Base-by-base conservation (phyloP, 345 rosid genomes). In the Pugionium cornutum region DNA sequence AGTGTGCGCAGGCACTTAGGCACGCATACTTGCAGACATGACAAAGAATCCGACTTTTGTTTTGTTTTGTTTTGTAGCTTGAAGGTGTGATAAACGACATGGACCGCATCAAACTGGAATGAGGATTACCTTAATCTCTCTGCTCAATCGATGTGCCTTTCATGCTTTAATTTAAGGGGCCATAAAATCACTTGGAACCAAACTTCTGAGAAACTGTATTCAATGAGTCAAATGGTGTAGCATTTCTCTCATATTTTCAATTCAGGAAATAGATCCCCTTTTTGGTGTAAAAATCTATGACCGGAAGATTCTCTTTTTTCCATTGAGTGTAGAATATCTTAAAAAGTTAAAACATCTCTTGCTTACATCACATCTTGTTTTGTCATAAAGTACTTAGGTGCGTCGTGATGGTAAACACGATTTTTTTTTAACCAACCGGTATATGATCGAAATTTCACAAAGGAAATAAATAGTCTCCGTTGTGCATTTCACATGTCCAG, bases 81-180 rank as follows among this genome's bases (percentile, higher is more conserved):
- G 99, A 94, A 84, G 87, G 89, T 9, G 78, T 86, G 80, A 90
- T 94, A 40, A 84, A 78, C 55, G 91, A 86, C 68, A 78, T 90
- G 87, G 97, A 90, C 70, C 77, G 87, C 64, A 58, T 86, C 73
- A 83, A 81, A 80, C 82, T 94, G 78, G 97, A 88, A 2, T 94
- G 81, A 81, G 7, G 18, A 18, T 18, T 18, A 18, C 18, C 18
- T 18, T 18, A 18, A 18, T 18, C 18, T 18, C 18, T 18, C 18
- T 18, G 18, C 18, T 18, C 2, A 31, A 5, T 10, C 31, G 42
- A 53, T 34, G 8, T 37, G 25, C 6, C 2, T 7, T 54, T 54
- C 30, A 18, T 54, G 35, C 34, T 56, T 10, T 40, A 18, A 6
- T 57, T 1, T 29, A 53, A 53, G 18, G 18, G 18, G 18, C 58